These are phyloP conservation scores for Aspergillus spinulosporus DNA, from an alignment of 2,329 filamentous ascomycete genomes.

Conservation along the genomic window DNA sequence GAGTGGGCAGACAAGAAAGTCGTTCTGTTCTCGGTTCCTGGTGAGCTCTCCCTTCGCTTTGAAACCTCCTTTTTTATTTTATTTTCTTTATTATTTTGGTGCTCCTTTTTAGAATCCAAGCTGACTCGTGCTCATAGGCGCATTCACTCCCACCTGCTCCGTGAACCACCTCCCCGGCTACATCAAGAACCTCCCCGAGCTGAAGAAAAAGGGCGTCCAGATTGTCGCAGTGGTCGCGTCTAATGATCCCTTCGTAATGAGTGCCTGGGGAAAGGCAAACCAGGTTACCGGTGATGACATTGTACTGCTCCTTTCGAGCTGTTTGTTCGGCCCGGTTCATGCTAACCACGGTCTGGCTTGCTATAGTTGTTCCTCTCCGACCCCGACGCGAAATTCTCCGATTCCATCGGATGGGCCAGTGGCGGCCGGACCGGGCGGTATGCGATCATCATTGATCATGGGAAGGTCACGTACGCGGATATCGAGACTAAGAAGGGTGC, in stretches of 20 bases:
- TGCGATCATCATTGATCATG: constrained; percentile 77
- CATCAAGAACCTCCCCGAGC: constrained; percentile 65
- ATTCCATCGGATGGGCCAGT: constrained; percentile 71
- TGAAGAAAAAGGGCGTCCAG: constrained; percentile 79
- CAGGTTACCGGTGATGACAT: constrained; percentile 68
- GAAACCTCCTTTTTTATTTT: too few species aligned
- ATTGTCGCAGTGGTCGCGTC: constrained; percentile 74
- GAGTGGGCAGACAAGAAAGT: constrained; percentile 72
- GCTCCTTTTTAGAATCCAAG: background rate
- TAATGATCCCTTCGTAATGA: constrained; percentile 85
- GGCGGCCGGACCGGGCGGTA: constrained; percentile 70
- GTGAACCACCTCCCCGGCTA: constrained; percentile 76
- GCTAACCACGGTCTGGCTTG: background rate
- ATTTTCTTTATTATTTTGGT: background rate
- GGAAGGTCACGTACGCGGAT: constrained; percentile 76
- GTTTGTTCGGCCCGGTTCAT: too few species aligned
- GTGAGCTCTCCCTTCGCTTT: constrained; percentile 34
- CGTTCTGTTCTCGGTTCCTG: constrained; percentile 69
- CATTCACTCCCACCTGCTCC: constrained; percentile 85
- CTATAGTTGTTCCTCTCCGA: constrained; percentile 72
- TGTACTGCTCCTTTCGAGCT: constrained; percentile 37
- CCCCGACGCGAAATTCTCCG: constrained; percentile 67
- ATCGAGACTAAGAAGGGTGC: constrained; percentile 57
- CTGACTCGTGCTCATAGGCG: constrained; percentile 48
- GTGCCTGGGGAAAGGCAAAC: constrained; percentile 85